These are phyloP conservation scores for Hysterangium stoloniferum DNA, from an alignment of 768 basidiomycete genomes.

Conservation along the genomic window DNA sequence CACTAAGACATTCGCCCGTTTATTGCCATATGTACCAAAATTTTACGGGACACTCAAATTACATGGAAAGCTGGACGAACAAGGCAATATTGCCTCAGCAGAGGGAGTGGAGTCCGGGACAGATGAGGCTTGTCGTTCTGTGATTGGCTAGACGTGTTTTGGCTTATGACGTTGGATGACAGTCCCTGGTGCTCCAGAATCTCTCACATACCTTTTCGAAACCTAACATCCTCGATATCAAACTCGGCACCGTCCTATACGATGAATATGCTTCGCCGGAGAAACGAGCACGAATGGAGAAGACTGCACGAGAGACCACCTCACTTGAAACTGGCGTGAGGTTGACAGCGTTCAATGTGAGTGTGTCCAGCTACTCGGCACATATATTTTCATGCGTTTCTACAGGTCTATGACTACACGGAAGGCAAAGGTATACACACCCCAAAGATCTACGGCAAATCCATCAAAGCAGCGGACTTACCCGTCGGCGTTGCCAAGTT, in stretches of 20 bases:
- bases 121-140: conserved; percentile 31
- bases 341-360: conserved; percentile 86
- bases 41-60: conserved; percentile 77
- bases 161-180: conserved; percentile 18
- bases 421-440: conserved; percentile 50
- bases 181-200: conserved; percentile 85
- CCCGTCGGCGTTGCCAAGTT: conserved; percentile 70
- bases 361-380: conserved; percentile 13
- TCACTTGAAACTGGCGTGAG: conserved; percentile 68
- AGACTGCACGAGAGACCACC: conserved; percentile 63
- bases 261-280: conserved; percentile 58
- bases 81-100: conserved; percentile 18
- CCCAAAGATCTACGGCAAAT: conserved; percentile 72
- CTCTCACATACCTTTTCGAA: conserved; percentile 61
- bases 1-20: conserved; percentile 30
- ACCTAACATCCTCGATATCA: conserved; percentile 87
- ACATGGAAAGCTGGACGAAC: conserved; percentile 48
- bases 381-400: not conserved
- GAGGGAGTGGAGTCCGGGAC: conserved; percentile 28
- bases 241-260: conserved; percentile 87
- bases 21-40: conserved; percentile 56
- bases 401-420: conserved; percentile 64
- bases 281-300: conserved; percentile 74
- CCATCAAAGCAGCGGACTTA: conserved; percentile 60
- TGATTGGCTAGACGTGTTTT: conserved; percentile 5